Percentiles rank a stretch among this genome's conserved stretches.
phyloP scores from a whole-genome alignment of 371 early-diverging fungal genomes.

The Apophysomyces sp. region DNA sequence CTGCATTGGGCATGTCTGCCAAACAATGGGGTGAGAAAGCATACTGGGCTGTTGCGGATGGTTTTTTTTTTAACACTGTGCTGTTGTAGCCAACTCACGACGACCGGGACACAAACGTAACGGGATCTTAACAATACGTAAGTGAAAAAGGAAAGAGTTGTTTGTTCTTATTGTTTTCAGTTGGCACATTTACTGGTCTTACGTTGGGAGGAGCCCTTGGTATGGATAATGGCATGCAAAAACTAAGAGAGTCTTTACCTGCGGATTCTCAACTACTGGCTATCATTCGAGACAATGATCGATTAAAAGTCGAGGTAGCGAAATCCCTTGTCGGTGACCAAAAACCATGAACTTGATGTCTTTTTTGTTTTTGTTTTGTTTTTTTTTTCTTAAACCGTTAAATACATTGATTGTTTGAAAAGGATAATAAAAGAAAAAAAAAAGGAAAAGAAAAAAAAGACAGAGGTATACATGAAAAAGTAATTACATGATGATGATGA shows the following conservation, averaged over 20 bases:
- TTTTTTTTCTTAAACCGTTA: not conserved
- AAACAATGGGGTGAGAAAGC: slow-evolving; percentile 37
- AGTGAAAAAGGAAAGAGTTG: not conserved
- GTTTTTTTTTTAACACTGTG: not conserved
- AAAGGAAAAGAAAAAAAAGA: not conserved
- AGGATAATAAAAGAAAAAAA: not conserved
- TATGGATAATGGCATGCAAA: slow-evolving; percentile 43
- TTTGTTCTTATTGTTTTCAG: slow-evolving; percentile 9
- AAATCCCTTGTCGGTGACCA: too few relatives aligned
- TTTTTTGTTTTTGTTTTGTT: not conserved
- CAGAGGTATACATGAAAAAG: not conserved
- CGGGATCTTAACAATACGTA: slow-evolving; percentile 39
- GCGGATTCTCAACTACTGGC: slow-evolving; percentile 27
- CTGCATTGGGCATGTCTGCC: slow-evolving; percentile 39
- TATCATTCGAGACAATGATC: slow-evolving; percentile 34
- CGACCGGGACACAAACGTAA: slow-evolving; percentile 11
- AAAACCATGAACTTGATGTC: not conserved
- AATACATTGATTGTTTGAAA: not conserved
- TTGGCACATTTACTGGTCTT: slow-evolving; percentile 36
- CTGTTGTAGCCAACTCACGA: slow-evolving; percentile 13
- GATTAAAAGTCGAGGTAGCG: not conserved
- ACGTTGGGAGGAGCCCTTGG: slow-evolving; percentile 35
- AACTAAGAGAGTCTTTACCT: slow-evolving; percentile 29
- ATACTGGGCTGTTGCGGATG: too few relatives aligned
- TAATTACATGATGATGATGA: slow-evolving; percentile 1